These are phyloP conservation scores for Fragaria ananassa DNA, from an alignment of 306 rosid genomes.

Conservation along the genomic window DNA sequence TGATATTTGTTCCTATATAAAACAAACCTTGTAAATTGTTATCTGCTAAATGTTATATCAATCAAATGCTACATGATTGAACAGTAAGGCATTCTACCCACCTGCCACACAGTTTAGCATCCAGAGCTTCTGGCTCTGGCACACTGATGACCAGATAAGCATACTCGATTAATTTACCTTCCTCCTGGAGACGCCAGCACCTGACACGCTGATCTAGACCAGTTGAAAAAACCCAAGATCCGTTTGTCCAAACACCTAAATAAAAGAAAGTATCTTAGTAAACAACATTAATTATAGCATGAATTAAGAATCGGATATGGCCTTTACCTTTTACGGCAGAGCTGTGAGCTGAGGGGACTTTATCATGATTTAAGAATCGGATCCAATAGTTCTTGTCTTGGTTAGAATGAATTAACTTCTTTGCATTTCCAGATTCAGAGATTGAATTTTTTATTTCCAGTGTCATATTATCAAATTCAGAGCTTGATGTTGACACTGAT, in stretches of 20 bases:
- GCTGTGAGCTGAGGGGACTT: constrained; percentile 77
- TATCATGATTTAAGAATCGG: constrained; percentile 44
- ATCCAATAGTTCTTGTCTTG: constrained; percentile 35
- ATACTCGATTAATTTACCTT: constrained; percentile 53
- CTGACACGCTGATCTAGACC: constrained; percentile 97
- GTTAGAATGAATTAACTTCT: constrained; percentile 25
- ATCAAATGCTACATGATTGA: not conserved
- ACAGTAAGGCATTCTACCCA: constrained; percentile 20
- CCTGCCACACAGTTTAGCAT: constrained; percentile 78
- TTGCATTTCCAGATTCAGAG: constrained; percentile 29
- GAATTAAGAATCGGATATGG: too few species aligned
- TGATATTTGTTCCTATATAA: constrained; percentile 66
- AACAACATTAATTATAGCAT: not conserved
- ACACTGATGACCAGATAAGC: constrained; percentile 65
- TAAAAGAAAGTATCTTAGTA: not conserved
- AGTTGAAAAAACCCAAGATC: constrained; percentile 90
- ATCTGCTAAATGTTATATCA: not conserved
- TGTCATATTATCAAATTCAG: constrained; percentile 30
- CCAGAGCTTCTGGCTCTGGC: constrained; percentile 92
- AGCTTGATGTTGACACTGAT: constrained; percentile 30
- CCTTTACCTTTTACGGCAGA: constrained; percentile 79
- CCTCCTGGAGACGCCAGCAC: constrained; percentile 64
- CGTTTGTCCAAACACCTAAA: constrained; percentile 95
- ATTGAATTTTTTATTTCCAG: constrained; percentile 21
- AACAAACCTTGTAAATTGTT: constrained; percentile 3